Base-by-base conservation (phyloP, 306 rosid genomes). In the Fagus sylvatica region DNA sequence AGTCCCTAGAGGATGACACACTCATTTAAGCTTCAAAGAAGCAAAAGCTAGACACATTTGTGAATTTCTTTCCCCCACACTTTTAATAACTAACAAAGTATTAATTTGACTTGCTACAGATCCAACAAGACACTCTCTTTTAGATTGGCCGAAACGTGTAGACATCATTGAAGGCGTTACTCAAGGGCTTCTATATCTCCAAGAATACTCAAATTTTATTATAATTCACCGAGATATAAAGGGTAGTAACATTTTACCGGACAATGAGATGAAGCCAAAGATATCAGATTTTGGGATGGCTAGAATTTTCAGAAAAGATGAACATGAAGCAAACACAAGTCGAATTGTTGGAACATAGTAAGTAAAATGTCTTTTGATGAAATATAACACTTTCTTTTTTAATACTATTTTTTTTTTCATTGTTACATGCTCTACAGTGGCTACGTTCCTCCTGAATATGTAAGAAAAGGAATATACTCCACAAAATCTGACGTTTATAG, bases 221-320 rank as follows among this genome's bases (percentile, higher is more conserved):
- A 85, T 92, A 55, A 85, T 90, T 76, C 94, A 91, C 36, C 73
- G 96, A 17, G 93, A 91, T 82, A 74, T 91, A 19, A 91, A 91
- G 81, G 84, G 90, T 8, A 87, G 94, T 64, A 91, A 91, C 60
- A 81, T 88, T 48, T 77, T 86, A 62, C 36, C 88, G 49, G 91
- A 92, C 60, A 37, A 81, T 34, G 84, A 88, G 3, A 79, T 91
- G 89, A 87, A 73, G 41, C 87, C 93, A 0, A 91, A 89, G 76
- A 91, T 91, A 73, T 87, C 93, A 0, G 90, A 91, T 71, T 91
- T 91, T 28, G 90, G 96, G n/a, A 73, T 91, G 88, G 93, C 93
- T 73, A 88, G 82, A 82, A 71, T 88, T 42, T 92, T 88, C 22
- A 66, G 55, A 6, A 88, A 87, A 37, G 88, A 88, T 49, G 91